phyloP scores from a whole-genome alignment of 2,329 filamentous ascomycete species.

The Aureobasidium uvarum region DNA sequence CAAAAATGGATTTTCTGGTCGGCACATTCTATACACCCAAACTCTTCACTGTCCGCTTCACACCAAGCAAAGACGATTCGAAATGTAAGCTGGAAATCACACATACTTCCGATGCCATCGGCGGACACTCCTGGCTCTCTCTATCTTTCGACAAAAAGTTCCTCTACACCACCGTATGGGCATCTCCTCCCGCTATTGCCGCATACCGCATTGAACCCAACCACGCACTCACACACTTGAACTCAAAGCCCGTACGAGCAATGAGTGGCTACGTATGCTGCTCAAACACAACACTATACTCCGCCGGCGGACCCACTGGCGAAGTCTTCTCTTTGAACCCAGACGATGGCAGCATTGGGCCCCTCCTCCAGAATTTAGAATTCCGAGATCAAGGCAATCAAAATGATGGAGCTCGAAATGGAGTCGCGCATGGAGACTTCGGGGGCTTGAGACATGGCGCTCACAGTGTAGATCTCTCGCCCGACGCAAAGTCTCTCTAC shows the following conservation, averaged over 20 bases:
- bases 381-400: constrained; percentile 34
- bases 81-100: constrained; percentile 27
- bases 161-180: constrained; percentile 41
- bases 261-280: constrained; percentile 37
- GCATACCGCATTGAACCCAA: constrained; percentile 34
- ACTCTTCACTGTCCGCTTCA: constrained; percentile 38
- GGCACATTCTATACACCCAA: constrained; percentile 38
- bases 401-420: constrained; percentile 33
- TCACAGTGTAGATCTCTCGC: constrained; percentile 37
- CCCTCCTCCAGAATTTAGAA: constrained; percentile 37
- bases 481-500: constrained; percentile 36
- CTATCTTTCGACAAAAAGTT: constrained; percentile 34
- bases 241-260: constrained; percentile 36
- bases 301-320: constrained; percentile 37
- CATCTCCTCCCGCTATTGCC: constrained; percentile 37
- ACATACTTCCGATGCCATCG: constrained; percentile 36
- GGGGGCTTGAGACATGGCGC: constrained; percentile 39
- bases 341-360: constrained; percentile 37
- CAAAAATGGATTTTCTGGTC: constrained; percentile 39
- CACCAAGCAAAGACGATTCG: constrained; percentile 27
- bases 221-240: constrained; percentile 36
- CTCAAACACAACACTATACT: constrained; percentile 36
- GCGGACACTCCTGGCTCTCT: constrained; percentile 40
- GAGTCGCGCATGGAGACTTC: constrained; percentile 39
- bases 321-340: constrained; percentile 36